Evolutionary conservation across 768 basidiomycete genomes (phyloP).

Genomic region (Hebeloma cylindrosporum): DNA sequence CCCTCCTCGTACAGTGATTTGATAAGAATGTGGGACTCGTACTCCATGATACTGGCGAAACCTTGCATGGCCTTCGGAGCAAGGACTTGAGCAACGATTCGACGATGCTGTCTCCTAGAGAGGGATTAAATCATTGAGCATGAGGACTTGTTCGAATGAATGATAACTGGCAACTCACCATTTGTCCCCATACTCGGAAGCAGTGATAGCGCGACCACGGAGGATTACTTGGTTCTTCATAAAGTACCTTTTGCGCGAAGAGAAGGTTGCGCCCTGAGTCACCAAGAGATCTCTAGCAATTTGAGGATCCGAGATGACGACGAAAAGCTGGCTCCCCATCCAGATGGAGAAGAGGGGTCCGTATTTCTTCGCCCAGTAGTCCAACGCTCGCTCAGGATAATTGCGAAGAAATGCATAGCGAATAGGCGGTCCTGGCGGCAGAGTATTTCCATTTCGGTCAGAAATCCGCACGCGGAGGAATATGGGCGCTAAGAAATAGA

Average conservation of each 20-base stretch:
- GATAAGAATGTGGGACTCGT: slow-evolving; percentile 40
- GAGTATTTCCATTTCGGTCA: slow-evolving; percentile 20
- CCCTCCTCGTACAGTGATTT: slow-evolving; percentile 34
- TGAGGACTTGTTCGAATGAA: not conserved
- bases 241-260: slow-evolving; percentile 32
- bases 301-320: slow-evolving; percentile 35
- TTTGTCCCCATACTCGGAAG: slow-evolving; percentile 30
- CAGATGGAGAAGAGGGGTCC: slow-evolving; percentile 37
- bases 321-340: slow-evolving; percentile 39
- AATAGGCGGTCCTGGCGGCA: slow-evolving; percentile 29
- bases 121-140: not conserved
- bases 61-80: slow-evolving; percentile 33
- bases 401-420: slow-evolving; percentile 33
- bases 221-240: slow-evolving; percentile 38
- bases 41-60: slow-evolving; percentile 36
- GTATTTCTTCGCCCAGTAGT: slow-evolving; percentile 33
- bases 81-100: slow-evolving; percentile 35
- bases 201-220: slow-evolving; percentile 32
- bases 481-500: slow-evolving; percentile 4
- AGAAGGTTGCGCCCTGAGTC: slow-evolving; percentile 35
- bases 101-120: slow-evolving; percentile 40
- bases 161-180: slow-evolving; percentile 22
- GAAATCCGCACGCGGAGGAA: slow-evolving; percentile 2
- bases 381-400: slow-evolving; percentile 34
- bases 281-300: slow-evolving; percentile 37